phyloP scores from a whole-genome alignment of 2,329 filamentous ascomycete genomes.

The Teratosphaeria destructans region DNA sequence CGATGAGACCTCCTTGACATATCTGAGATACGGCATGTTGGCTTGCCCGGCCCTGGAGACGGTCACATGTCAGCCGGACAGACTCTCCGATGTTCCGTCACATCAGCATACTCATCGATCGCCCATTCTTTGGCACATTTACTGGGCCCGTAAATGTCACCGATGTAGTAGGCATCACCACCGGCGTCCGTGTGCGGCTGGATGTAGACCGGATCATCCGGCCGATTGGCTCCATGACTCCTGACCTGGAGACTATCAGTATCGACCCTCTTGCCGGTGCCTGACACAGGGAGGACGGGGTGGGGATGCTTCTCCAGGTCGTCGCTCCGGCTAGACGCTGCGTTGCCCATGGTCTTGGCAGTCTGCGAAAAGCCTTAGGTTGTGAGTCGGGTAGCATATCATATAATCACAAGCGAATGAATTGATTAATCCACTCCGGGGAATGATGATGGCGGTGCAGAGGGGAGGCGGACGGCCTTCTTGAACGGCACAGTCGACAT shows the following conservation, averaged over 20 bases:
- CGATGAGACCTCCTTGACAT: conserved; percentile 10
- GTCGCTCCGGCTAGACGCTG: not conserved
- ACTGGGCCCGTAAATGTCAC: conserved; percentile 11
- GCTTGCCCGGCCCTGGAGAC: conserved; percentile 2
- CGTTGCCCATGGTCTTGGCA: not conserved
- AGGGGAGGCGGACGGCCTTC: not conserved
- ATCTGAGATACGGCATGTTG: conserved; percentile 11
- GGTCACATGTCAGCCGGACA: not conserved
- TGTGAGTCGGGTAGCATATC: not conserved
- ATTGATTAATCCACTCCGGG: not conserved
- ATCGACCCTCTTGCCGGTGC: not conserved
- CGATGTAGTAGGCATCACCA: conserved; percentile 14
- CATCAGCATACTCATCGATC: conserved; percentile 2
- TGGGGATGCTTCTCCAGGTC: not conserved
- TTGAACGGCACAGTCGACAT: not conserved
- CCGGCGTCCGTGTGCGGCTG: conserved; percentile 16
- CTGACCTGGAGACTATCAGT: not conserved
- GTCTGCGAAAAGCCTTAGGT: not conserved
- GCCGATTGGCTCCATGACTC: not conserved
- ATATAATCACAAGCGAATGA: not conserved
- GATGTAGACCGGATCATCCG: conserved; percentile 5
- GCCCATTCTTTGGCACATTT: conserved; percentile 8
- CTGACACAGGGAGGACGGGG: not conserved
- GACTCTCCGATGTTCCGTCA: not conserved
- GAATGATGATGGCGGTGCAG: not conserved